Percentiles rank a stretch among this genome's conserved stretches.
Evolutionary conservation across 352 stramenopile genomes (phyloP).

Genomic region (Phytophthora vignae): DNA sequence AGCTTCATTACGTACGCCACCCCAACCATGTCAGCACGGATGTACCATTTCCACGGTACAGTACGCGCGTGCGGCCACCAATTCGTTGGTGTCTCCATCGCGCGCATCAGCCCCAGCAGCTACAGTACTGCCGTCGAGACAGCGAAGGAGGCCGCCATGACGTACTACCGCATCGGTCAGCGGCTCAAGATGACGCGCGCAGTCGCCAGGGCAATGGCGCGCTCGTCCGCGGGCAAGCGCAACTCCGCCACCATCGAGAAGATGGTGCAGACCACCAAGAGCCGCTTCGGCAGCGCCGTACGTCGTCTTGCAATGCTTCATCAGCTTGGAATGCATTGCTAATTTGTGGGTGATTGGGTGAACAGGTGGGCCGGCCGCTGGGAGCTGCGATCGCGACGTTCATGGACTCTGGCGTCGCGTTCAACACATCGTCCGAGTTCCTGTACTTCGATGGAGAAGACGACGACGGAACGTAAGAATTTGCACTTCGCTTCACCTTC

Average conservation of each 20-base stretch:
- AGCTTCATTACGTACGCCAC: conserved; percentile 8
- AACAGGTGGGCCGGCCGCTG: conserved; percentile 60
- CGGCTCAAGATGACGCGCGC: conserved; percentile 74
- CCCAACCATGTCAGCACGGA: not conserved
- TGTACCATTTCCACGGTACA: conserved; percentile 20
- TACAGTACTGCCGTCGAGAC: conserved; percentile 6
- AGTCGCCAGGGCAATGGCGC: conserved; percentile 66
- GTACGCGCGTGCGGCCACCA: conserved; percentile 21
- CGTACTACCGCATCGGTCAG: conserved; percentile 75
- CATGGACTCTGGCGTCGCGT: conserved; percentile 62
- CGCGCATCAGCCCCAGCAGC: conserved; percentile 10
- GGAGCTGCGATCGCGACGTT: conserved; percentile 52
- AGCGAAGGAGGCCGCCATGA: conserved; percentile 45
- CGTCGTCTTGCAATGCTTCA: conserved; percentile 23
- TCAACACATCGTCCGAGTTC: conserved; percentile 69
- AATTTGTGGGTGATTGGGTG: not conserved
- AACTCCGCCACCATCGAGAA: conserved; percentile 63
- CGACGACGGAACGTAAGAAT: conserved; percentile 82
- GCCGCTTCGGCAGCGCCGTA: conserved; percentile 72
- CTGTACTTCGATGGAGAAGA: conserved; percentile 85
- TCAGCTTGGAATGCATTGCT: conserved; percentile 3
- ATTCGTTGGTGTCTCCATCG: conserved; percentile 21
- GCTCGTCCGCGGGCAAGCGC: conserved; percentile 55
- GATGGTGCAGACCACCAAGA: conserved; percentile 70
- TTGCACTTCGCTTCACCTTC: conserved; percentile 10